phyloP scores from a whole-genome alignment of 2,329 filamentous ascomycete genomes.

The Coniochaeta sp. region DNA sequence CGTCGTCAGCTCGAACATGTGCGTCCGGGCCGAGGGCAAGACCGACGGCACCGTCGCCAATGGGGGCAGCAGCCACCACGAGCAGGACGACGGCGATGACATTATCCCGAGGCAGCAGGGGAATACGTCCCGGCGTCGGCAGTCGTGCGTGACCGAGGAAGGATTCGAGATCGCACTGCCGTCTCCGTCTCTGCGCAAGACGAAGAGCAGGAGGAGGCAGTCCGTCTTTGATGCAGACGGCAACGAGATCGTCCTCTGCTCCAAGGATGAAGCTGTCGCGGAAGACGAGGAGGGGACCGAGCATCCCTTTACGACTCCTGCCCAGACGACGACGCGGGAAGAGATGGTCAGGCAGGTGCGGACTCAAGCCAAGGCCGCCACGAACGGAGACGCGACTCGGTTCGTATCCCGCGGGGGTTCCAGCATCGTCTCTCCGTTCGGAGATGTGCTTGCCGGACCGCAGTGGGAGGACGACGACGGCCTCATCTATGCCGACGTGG shows the following conservation, averaged over 20 bases:
- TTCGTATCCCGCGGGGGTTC: constrained; percentile 72
- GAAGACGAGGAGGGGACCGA: not conserved
- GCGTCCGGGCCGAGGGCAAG: constrained; percentile 38
- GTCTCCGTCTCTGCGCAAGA: constrained; percentile 8
- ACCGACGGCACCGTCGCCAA: not conserved
- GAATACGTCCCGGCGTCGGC: constrained; percentile 17
- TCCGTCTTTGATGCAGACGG: constrained; percentile 44
- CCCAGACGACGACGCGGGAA: constrained; percentile 5
- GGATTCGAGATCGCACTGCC: constrained; percentile 40
- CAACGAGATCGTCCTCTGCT: constrained; percentile 34
- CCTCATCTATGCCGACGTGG: constrained; percentile 64
- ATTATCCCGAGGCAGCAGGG: constrained; percentile 22
- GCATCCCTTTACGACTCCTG: constrained; percentile 3
- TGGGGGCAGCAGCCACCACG: not conserved
- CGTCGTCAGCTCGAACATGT: constrained; percentile 82
- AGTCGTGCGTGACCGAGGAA: constrained; percentile 36
- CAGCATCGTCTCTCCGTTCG: constrained; percentile 71
- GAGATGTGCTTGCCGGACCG: constrained; percentile 72
- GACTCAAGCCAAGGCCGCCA: constrained; percentile 2
- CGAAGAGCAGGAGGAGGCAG: constrained; percentile 21
- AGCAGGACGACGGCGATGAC: constrained; percentile 34
- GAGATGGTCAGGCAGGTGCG: not conserved
- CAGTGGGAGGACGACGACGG: constrained; percentile 73
- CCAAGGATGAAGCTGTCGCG: not conserved
- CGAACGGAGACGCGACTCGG: constrained; percentile 24